These are phyloP conservation scores for Saccharomyces mikatae DNA, from an alignment of 805 yeast genomes.

Conservation along the genomic window DNA sequence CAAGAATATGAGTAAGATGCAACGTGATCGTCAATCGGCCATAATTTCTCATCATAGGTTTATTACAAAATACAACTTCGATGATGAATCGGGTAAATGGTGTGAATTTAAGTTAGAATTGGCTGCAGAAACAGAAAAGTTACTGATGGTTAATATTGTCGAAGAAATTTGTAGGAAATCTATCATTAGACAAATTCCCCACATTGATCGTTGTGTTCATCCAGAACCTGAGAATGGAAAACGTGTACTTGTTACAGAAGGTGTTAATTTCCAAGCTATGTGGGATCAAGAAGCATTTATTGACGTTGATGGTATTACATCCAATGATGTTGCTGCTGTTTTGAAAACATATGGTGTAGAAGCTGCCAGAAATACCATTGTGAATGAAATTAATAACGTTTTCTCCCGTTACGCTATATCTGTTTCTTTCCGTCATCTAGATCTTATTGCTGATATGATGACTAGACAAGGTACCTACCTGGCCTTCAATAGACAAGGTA, in stretches of 20 bases:
- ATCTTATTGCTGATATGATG: conserved; percentile 97
- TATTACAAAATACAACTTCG: conserved; percentile 78
- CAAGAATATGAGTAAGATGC: conserved; percentile 44
- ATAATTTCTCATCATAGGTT: conserved; percentile 66
- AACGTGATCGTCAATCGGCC: conserved; percentile 79
- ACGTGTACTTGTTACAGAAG: conserved; percentile 86
- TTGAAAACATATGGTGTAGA: conserved; percentile 93
- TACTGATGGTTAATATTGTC: conserved; percentile 93
- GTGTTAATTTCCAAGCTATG: conserved; percentile 95
- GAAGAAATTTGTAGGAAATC: conserved; percentile 85
- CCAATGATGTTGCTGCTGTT: conserved; percentile 90
- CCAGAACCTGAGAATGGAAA: conserved; percentile 65
- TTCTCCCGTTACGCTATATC: conserved; percentile 93
- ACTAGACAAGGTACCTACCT: conserved; percentile 95
- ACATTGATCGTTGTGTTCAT: conserved; percentile 86
- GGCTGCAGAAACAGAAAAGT: conserved; percentile 79
- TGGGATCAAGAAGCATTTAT: conserved; percentile 95
- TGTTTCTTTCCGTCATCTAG: conserved; percentile 89
- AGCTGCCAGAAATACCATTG: conserved; percentile 97
- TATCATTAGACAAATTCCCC: conserved; percentile 86
- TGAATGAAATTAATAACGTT: conserved; percentile 89
- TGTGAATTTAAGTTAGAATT: conserved; percentile 82
- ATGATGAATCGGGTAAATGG: conserved; percentile 84
- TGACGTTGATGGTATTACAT: conserved; percentile 79
- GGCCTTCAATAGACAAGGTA: conserved; percentile 97